Conservation (phyloP, 257 asterid genomes). For the Hygrophila difformis region DNA sequence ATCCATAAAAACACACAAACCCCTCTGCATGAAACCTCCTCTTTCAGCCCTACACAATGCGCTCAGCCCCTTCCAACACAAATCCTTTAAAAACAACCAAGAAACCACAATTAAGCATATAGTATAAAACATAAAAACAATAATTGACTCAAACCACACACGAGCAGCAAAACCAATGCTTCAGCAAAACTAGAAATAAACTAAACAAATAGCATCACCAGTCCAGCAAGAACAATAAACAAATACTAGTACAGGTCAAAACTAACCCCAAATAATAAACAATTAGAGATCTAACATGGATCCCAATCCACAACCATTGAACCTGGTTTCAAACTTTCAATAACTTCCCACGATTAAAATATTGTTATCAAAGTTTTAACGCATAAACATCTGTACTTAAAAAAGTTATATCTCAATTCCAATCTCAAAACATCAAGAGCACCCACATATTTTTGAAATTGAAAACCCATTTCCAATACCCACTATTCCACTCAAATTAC, state of each 20-base stretch:
- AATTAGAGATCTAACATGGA: conserved; percentile 72
- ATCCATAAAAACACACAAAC: conserved; percentile 42
- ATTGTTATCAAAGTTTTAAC: too few species aligned
- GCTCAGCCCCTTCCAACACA: conserved; percentile 37
- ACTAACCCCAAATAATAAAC: conserved; percentile 14
- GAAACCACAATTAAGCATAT: conserved; percentile 17
- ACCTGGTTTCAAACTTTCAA: conserved; percentile 46
- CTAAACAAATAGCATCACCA: conserved; percentile 18
- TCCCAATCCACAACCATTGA: conserved; percentile 79
- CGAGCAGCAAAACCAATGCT: conserved; percentile 45
- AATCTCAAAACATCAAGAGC: too few species aligned
- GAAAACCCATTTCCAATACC: too few species aligned
- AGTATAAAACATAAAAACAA: conserved; percentile 13
- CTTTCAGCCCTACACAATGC: conserved; percentile 41
- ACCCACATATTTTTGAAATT: too few species aligned
- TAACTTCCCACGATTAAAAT: neutral
- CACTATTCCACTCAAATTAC: too few species aligned
- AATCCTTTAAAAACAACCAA: conserved; percentile 38
- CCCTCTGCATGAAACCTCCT: conserved; percentile 38
- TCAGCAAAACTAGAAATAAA: conserved; percentile 34
- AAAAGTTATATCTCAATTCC: too few species aligned
- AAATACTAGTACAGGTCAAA: conserved; percentile 19
- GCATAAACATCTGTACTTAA: too few species aligned
- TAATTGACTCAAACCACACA: conserved; percentile 28
- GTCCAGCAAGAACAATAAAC: conserved; percentile 34